Evolutionary conservation across 106 monocot species (phyloP), one percentile per base, ranked within the genome.

Genomic region (Dendrobium chrysotoxum): DNA sequence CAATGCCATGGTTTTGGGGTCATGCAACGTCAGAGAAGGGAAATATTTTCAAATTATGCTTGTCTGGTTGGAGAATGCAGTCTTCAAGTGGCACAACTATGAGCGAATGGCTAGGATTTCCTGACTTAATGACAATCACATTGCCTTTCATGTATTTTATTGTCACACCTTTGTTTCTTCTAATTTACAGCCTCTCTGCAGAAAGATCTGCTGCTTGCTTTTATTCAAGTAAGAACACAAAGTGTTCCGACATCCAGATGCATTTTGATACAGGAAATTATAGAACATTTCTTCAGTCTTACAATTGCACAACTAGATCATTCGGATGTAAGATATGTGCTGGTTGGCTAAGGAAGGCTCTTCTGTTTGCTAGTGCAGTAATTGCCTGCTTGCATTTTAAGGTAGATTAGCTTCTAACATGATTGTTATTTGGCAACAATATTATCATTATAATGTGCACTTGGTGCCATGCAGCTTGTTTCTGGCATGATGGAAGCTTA

Each of bases 131-230:
- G 84, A 79, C 84, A 13, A 83, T 93, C 70, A 89, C 91, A 12
- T 78, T 93, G 50, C 96, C 96, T 76, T 93, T 96, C 84, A 83
- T 96, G 87, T 96, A 96, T 83, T 76, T 91, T 57, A 85, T 91
- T 18, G 86, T 93, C 23, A 68, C 86, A 18, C 93, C 93, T 31
- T 44, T 91, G 50, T 61, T 91, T 45, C 81, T 93, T 85, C 39
- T 93, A 31, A 82, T 93, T 72, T 90, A 93, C 54, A 30, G 85
- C 45, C 81, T 93, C 45, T 86, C 81, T 78, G 88, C 93, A 0
- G 85, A 93, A 84, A 84, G 81, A 38, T 90, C 89, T 73, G 61
- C 81, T 28, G 74, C 73, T 75, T 82, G 74, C 72, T 86, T 88
- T 53, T 72, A 80, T 28, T 38, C 72, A 23, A 40, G 20, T 15